A percentile compares a stretch with the other conserved stretches of the same genome.
Conservation (phyloP, 495 filamentous ascomycete species). For the Astrothelium subdiscretum region DNA sequence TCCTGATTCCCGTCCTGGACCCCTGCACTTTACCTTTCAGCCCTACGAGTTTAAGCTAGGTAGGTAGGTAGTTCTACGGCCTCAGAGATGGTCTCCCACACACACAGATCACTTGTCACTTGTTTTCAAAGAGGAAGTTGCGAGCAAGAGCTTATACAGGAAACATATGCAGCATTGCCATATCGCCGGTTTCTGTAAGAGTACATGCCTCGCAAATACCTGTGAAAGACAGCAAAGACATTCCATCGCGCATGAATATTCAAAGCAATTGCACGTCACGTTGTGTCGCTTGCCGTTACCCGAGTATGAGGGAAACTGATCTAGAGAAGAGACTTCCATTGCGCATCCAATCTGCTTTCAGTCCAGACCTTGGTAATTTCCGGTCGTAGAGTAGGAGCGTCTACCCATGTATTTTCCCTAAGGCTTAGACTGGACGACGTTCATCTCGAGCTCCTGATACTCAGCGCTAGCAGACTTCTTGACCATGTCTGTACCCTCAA, state of each 20-base stretch:
- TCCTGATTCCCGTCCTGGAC: too few species aligned
- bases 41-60: too few species aligned
- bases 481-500: slow-evolving; percentile 28
- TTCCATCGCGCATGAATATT: not conserved
- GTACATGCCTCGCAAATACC: not conserved
- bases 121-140: not conserved
- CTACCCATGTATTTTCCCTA: slow-evolving; percentile 12
- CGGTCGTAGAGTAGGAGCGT: too few species aligned
- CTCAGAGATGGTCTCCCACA: too few species aligned
- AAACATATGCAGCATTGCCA: not conserved
- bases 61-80: too few species aligned
- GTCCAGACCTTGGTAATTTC: too few species aligned
- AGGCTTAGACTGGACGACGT: slow-evolving; percentile 21
- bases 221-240: not conserved
- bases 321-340: too few species aligned
- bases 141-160: not conserved
- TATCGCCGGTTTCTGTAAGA: not conserved
- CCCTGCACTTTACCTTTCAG: too few species aligned
- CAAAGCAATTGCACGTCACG: not conserved
- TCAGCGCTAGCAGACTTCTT: slow-evolving; percentile 16
- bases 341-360: too few species aligned
- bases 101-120: too few species aligned
- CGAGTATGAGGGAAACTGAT: not conserved
- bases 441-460: slow-evolving; percentile 20
- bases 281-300: not conserved